Conservation (phyloP, 257 asterid genomes). For the Perilla frutescens region DNA sequence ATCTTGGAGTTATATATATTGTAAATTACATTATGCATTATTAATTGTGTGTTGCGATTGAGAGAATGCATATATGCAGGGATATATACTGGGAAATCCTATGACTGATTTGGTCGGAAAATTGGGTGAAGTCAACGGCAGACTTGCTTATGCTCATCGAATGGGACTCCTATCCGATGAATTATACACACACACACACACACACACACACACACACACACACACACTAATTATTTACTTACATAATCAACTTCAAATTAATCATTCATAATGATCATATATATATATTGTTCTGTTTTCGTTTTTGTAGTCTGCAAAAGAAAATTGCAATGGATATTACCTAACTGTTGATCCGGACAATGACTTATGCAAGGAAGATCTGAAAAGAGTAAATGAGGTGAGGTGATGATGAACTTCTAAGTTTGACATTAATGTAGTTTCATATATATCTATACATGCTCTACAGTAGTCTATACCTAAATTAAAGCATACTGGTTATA, state of each 20-base stretch:
- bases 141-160: slow-evolving; percentile 40
- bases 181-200: too few species aligned
- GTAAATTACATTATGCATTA: not conserved
- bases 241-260: not conserved
- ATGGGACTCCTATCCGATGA: slow-evolving; percentile 46
- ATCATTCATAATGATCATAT: too few species aligned
- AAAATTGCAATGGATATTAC: slow-evolving; percentile 37
- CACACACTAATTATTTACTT: not conserved
- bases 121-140: slow-evolving; percentile 6
- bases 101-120: slow-evolving; percentile 5
- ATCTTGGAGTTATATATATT: not conserved
- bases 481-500: not conserved
- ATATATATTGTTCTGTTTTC: not conserved
- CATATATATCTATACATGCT: not conserved
- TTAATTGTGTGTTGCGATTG: not conserved
- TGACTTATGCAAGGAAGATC: slow-evolving; percentile 27
- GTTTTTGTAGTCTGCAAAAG: slow-evolving; percentile 34
- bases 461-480: not conserved
- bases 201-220: too few species aligned
- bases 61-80: slow-evolving; percentile 28
- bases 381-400: slow-evolving; percentile 33
- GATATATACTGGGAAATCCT: slow-evolving; percentile 46
- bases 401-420: slow-evolving; percentile 21
- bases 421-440: not conserved
- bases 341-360: slow-evolving; percentile 21